phyloP scores from a whole-genome alignment of 352 stramenopile species.

The Globisporangium ultimum region DNA sequence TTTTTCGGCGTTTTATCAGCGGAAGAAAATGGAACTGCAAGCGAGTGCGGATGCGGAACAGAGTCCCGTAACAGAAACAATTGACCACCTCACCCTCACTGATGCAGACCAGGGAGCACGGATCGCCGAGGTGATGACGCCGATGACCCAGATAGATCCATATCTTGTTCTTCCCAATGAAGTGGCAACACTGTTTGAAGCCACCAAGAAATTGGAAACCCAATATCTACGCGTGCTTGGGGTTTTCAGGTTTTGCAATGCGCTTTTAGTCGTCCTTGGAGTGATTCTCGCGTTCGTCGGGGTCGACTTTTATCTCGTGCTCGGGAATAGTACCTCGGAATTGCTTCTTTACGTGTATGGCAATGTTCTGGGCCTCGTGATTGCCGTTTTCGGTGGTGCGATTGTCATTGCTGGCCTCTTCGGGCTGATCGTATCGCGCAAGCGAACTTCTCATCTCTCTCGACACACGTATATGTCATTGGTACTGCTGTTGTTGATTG shows the following conservation, averaged over 20 bases:
- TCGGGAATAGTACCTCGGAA: conserved; percentile 51
- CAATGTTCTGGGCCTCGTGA: conserved; percentile 25
- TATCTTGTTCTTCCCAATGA: conserved; percentile 36
- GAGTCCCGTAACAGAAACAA: background rate
- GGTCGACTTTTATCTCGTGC: conserved; percentile 45
- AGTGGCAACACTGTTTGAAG: conserved; percentile 41
- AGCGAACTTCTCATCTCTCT: conserved; percentile 24
- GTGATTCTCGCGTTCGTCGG: conserved; percentile 44
- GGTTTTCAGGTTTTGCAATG: conserved; percentile 32
- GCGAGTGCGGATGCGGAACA: conserved; percentile 1
- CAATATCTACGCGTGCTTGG: conserved; percentile 35
- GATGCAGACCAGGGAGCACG: background rate
- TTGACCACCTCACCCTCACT: too few species aligned
- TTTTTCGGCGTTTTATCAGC: conserved; percentile 44
- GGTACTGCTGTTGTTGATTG: conserved; percentile 26
- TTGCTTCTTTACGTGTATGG: conserved; percentile 49
- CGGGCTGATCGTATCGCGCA: conserved; percentile 22
- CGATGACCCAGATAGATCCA: background rate
- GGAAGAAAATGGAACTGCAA: conserved; percentile 24
- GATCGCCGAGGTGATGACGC: conserved; percentile 10
- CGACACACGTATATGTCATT: conserved; percentile 29
- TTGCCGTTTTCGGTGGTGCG: conserved; percentile 22
- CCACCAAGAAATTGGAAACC: conserved; percentile 20
- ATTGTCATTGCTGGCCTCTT: conserved; percentile 22
- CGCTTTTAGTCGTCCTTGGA: conserved; percentile 28